These are phyloP conservation scores for Serendipita sp. DNA, from an alignment of 768 basidiomycete species.

Conservation along the genomic window DNA sequence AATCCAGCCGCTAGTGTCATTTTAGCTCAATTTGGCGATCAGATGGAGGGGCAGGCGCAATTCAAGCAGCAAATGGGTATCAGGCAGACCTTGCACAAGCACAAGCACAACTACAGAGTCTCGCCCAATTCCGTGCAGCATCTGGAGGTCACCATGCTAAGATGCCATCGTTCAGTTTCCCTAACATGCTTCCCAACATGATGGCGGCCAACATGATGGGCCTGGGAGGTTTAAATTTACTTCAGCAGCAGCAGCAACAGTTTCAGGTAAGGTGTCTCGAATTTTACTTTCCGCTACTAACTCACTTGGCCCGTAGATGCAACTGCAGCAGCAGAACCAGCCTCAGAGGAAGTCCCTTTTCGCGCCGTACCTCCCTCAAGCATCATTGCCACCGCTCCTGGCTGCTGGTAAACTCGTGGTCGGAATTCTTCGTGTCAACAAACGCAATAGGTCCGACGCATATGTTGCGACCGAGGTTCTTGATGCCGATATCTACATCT, in stretches of 20 bases:
- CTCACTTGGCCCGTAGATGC: constrained; percentile 29
- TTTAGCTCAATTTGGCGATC: not conserved
- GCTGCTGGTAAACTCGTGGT: constrained; percentile 96
- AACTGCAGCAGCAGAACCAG: constrained; percentile 78
- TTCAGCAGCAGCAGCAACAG: constrained; percentile 88
- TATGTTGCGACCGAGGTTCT: constrained; percentile 97
- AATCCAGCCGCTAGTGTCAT: not conserved
- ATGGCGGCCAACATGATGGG: constrained; percentile 97
- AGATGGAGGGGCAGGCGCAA: constrained; percentile 59
- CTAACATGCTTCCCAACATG: constrained; percentile 95
- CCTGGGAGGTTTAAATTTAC: constrained; percentile 63
- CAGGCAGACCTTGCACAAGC: constrained; percentile 87
- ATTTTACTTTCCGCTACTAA: not conserved
- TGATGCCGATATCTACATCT: constrained; percentile 98
- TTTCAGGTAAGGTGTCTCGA: constrained; percentile 39
- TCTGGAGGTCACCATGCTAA: constrained; percentile 90
- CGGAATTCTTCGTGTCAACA: constrained; percentile 92
- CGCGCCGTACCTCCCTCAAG: constrained; percentile 96
- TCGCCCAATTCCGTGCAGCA: constrained; percentile 93
- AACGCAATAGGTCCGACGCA: constrained; percentile 95
- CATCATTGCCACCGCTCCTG: constrained; percentile 87
- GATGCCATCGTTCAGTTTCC: constrained; percentile 95
- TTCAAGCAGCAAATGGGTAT: constrained; percentile 41
- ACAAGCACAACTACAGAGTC: constrained; percentile 87
- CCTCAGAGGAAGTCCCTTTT: constrained; percentile 97